These are phyloP conservation scores for Coprinellus aureogranulatus DNA, from an alignment of 768 basidiomycete genomes.

Conservation along the genomic window DNA sequence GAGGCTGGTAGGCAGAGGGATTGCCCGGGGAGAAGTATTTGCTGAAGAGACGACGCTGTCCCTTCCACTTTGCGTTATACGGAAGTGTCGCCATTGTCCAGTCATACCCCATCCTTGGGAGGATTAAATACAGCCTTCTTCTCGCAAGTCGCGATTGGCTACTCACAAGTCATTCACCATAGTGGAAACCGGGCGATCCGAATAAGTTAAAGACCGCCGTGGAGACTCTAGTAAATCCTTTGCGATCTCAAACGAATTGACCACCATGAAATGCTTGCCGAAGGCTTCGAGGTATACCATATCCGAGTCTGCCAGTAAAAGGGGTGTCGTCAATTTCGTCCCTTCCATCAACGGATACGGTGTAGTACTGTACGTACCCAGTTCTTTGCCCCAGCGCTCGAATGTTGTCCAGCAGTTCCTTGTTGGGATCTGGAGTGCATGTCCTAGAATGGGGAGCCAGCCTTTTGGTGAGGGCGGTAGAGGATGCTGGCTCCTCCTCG, in stretches of 20 bases:
- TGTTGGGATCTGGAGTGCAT: background rate
- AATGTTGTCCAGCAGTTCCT: background rate
- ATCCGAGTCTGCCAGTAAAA: conserved; percentile 24
- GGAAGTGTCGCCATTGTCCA: conserved; percentile 1
- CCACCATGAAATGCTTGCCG: conserved; percentile 38
- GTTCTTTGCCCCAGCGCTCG: conserved; percentile 2
- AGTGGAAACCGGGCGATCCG: conserved; percentile 28
- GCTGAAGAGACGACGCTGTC: conserved; percentile 3
- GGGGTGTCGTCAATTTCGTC: background rate
- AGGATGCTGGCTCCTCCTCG: background rate
- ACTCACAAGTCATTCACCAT: conserved; percentile 5
- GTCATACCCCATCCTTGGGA: conserved; percentile 1
- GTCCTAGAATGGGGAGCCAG: background rate
- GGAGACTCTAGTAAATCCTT: conserved; percentile 59
- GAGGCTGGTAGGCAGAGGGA: background rate
- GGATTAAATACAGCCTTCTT: background rate
- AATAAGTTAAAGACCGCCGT: conserved; percentile 54
- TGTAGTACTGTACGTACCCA: background rate
- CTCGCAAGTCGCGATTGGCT: no score
- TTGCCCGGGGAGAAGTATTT: conserved; percentile 6
- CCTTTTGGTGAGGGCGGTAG: background rate
- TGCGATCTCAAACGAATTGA: conserved; percentile 42
- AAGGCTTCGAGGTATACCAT: conserved; percentile 51
- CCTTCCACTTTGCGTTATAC: conserved; percentile 1
- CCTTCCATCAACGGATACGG: no score